Evolutionary conservation across 805 yeast species (phyloP), one percentile per base, ranked within the genome.

Genomic region (Wickerhamiella azymoides): DNA sequence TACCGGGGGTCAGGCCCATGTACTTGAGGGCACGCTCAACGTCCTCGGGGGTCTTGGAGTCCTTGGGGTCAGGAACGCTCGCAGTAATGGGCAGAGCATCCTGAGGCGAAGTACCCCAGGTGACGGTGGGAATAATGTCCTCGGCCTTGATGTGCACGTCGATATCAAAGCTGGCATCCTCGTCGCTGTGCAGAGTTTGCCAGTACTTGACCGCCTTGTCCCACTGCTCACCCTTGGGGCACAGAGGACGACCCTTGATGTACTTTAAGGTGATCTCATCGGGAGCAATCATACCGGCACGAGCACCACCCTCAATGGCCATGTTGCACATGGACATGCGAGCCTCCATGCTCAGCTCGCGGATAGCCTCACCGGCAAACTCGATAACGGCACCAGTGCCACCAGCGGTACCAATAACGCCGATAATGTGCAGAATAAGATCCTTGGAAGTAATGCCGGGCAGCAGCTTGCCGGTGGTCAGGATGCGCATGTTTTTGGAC

Each of bases 51-150:
- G 76, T 76, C 62, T 79, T 77, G 51, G 89, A 84, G 24, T 76
- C 73, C n/a, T 77, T 62, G 50, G 98, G 98, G 62, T 92, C 93
- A 44, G 98, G 98, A 39, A 86, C 94, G 16, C 67, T 58, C 32
- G 84, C 94, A 13, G 93, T 80, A 57, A 92, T 88, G 50, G 98
- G 96, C 52, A 92, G 71, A 40, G 97, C 97, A 62, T 92, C 98
- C 68, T 92, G 97, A 27, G 98, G 98, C 57, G 97, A 89, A 56
- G 92, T 92, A 71, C 98, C 98, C 98, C 98, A 92, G 21, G 98
- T 92, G 51, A 92, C 85, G 19, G 98, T 92, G 55, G 98, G 98
- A 43, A 83, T 77, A 50, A 92, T 79, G 57, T 89, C 97, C 21
- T 72, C 66, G 45, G 93, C 94, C 53, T 80, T 70, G 62, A 92